Conservation (phyloP, 2,329 filamentous ascomycete species). For the Exophiala xenobiotica region DNA sequence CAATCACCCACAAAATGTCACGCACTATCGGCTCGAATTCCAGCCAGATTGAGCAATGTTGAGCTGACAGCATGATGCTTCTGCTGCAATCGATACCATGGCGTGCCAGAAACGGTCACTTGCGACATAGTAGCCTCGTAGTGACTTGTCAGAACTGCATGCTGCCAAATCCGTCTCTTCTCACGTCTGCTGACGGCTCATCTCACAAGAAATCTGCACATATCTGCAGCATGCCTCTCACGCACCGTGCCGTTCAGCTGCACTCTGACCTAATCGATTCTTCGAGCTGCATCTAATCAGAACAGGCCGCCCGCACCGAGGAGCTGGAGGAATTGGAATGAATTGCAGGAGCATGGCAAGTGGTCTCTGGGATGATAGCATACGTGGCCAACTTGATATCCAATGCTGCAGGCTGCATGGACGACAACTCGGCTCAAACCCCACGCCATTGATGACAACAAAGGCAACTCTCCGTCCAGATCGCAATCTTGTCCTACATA, state of each 20-base stretch:
- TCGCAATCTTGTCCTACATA: slow-evolving; percentile 18
- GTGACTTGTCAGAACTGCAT: background rate
- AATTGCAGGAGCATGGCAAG: background rate
- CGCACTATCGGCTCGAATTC: background rate
- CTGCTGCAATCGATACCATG: background rate
- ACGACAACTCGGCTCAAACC: slow-evolving; percentile 11
- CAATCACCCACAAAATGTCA: background rate
- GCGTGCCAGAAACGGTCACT: background rate
- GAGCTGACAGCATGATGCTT: too few relatives aligned
- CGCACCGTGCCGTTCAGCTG: slow-evolving; percentile 25
- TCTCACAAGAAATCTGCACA: slow-evolving; percentile 5
- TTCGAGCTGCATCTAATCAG: background rate
- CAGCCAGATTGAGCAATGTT: background rate
- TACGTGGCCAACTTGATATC: slow-evolving; percentile 21
- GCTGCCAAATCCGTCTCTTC: background rate
- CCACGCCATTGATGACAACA: slow-evolving; percentile 12
- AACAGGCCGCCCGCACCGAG: background rate
- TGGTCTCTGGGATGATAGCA: background rate
- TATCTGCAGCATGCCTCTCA: slow-evolving; percentile 21
- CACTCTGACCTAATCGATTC: background rate
- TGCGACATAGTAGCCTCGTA: background rate
- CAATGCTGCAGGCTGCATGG: slow-evolving; percentile 22
- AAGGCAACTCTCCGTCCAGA: slow-evolving; percentile 18
- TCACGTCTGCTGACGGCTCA: slow-evolving; percentile 18
- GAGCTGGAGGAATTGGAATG: background rate